These are phyloP conservation scores for Penicillium ucsense DNA, from an alignment of 495 filamentous ascomycete genomes.

Conservation along the genomic window DNA sequence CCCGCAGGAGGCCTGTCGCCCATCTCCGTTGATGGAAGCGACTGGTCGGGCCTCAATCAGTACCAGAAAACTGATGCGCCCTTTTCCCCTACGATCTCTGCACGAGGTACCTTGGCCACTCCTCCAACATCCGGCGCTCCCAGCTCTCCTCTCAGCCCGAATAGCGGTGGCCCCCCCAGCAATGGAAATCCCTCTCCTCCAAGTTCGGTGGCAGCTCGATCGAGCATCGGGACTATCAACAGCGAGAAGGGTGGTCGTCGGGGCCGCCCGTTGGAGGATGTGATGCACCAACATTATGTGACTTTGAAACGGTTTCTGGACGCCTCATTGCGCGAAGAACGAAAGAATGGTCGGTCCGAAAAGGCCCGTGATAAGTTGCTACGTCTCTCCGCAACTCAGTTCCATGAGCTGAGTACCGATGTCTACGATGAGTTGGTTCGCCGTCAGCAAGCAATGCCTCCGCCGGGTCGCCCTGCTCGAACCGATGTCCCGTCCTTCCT, in stretches of 20 bases:
- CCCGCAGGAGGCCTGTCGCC: conserved; percentile 66
- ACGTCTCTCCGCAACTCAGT: conserved; percentile 79
- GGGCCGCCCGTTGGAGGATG: conserved; percentile 51
- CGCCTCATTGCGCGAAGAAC: conserved; percentile 61
- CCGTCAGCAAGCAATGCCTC: conserved; percentile 57
- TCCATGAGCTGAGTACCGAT: conserved; percentile 93
- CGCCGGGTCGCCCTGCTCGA: conserved; percentile 44
- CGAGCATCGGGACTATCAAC: conserved; percentile 58
- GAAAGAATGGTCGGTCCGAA: conserved; percentile 64
- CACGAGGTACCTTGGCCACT: conserved; percentile 56
- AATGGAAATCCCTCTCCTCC: conserved; percentile 74
- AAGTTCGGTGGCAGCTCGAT: conserved; percentile 67
- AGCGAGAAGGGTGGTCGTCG: conserved; percentile 35
- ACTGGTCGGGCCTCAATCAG: conserved; percentile 74
- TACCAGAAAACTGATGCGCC: conserved; percentile 54
- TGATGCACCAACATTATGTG: conserved; percentile 70
- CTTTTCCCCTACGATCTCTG: conserved; percentile 43
- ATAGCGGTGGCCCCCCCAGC: conserved; percentile 25
- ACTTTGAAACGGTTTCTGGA: conserved; percentile 67
- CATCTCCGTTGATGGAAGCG: conserved; percentile 72
- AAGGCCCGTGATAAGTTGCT: conserved; percentile 89
- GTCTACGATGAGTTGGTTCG: conserved; percentile 93
- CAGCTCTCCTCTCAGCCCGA: conserved; percentile 43
- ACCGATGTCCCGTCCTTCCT: conserved; percentile 57
- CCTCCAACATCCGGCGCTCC: conserved; percentile 61